phyloP scores from a whole-genome alignment of 805 yeast species.

The Starmerella stellata region DNA sequence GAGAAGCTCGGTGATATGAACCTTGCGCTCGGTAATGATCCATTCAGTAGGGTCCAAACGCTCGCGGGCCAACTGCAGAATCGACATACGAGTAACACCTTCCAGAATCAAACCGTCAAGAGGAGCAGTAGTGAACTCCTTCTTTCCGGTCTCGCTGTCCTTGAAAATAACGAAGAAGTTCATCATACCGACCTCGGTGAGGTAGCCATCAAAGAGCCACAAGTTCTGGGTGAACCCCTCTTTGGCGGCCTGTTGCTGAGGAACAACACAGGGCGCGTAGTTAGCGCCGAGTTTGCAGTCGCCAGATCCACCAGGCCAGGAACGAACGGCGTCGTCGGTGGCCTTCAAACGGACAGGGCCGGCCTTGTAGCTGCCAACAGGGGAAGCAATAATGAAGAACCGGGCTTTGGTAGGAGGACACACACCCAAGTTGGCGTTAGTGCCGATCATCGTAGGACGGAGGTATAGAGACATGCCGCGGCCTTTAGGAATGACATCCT shows the following conservation, averaged over 20 bases:
- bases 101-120: constrained; percentile 91
- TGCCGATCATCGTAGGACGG: constrained; percentile 92
- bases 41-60: constrained; percentile 61
- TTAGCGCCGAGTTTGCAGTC: constrained; percentile 92
- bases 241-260: constrained; percentile 73
- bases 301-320: constrained; percentile 99
- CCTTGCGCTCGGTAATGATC: constrained; percentile 68
- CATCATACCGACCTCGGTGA: constrained; percentile 98
- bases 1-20: constrained; percentile 60
- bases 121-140: constrained; percentile 90
- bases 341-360: constrained; percentile 90
- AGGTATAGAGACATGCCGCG: constrained; percentile 81
- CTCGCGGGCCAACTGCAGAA: constrained; percentile 57
- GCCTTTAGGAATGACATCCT: constrained; percentile 62
- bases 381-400: constrained; percentile 74
- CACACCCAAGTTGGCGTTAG: constrained; percentile 75
- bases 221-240: constrained; percentile 91
- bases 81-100: constrained; percentile 90
- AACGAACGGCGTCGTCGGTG: constrained; percentile 87
- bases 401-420: constrained; percentile 65
- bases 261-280: constrained; percentile 86
- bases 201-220: constrained; percentile 76
- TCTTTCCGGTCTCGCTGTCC: constrained; percentile 48
- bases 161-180: constrained; percentile 77
- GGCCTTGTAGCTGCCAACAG: constrained; percentile 92